A percentile compares a stretch with the other conserved stretches of the same genome.
Evolutionary conservation across 73 alveolate species (phyloP).

Genomic region (Paraurostyla sp.): DNA sequence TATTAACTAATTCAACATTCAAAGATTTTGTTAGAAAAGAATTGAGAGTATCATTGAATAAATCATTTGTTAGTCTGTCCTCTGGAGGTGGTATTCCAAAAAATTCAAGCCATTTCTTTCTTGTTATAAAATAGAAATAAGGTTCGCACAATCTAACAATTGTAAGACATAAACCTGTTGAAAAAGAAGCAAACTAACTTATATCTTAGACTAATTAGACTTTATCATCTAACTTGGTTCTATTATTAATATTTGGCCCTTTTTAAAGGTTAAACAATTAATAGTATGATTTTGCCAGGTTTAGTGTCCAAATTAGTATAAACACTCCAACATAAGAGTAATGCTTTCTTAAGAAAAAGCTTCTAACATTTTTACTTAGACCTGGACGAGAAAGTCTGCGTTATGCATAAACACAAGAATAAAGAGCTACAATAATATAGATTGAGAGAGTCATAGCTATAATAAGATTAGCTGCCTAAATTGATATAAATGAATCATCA

Average conservation of each 20-base stretch:
- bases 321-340: conserved; percentile 57
- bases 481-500: background rate
- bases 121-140: conserved; percentile 55
- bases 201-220: conserved; percentile 4
- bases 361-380: conserved; percentile 47
- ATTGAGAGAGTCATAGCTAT: conserved; percentile 61
- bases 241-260: background rate
- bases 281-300: conserved; percentile 52
- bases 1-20: conserved; percentile 75
- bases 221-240: background rate
- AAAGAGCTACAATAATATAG: conserved; percentile 62
- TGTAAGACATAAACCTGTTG: conserved; percentile 69
- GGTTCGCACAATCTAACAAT: conserved; percentile 74
- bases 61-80: conserved; percentile 1
- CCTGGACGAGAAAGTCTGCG: conserved; percentile 76
- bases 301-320: conserved; percentile 62
- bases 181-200: conserved; percentile 44
- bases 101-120: conserved; percentile 29
- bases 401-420: conserved; percentile 68
- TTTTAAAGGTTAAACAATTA: conserved; percentile 43
- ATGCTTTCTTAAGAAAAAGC: conserved; percentile 72
- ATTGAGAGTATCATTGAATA: conserved; percentile 59
- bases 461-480: conserved; percentile 31
- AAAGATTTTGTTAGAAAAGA: conserved; percentile 60
- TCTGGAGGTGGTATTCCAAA: conserved; percentile 66